These are phyloP conservation scores for Pyricularia sp. DNA, from an alignment of 2,329 filamentous ascomycete species.

Conservation along the genomic window DNA sequence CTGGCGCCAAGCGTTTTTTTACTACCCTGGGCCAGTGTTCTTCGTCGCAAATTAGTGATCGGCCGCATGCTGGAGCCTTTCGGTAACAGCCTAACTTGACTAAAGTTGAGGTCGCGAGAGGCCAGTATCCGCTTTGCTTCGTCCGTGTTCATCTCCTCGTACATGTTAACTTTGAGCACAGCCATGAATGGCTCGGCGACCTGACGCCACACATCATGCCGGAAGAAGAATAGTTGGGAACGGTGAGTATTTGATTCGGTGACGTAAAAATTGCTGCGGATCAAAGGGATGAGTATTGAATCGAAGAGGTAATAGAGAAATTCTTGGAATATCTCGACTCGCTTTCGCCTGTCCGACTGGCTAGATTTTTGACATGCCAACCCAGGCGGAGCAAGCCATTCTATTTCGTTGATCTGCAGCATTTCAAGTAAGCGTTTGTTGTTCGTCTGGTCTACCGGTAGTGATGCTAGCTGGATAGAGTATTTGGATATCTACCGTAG, in stretches of 20 bases:
- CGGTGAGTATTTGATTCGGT: conserved; percentile 79
- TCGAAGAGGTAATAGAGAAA: conserved; percentile 91
- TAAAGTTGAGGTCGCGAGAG: conserved; percentile 61
- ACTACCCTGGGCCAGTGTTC: conserved; percentile 40
- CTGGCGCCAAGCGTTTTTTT: conserved; percentile 48
- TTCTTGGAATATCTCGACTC: conserved; percentile 70
- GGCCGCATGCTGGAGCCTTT: conserved; percentile 70
- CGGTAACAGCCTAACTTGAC: conserved; percentile 71
- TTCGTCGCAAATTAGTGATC: conserved; percentile 76
- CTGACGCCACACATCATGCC: conserved; percentile 82
- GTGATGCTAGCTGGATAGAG: background rate
- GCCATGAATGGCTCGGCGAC: conserved; percentile 65
- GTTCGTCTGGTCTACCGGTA: too few relatives aligned
- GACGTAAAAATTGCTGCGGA: conserved; percentile 85
- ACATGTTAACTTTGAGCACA: conserved; percentile 60
- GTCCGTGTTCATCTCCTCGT: conserved; percentile 61
- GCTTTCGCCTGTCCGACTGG: conserved; percentile 63
- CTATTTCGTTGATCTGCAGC: conserved; percentile 52
- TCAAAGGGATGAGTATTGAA: conserved; percentile 77
- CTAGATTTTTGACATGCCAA: conserved; percentile 47
- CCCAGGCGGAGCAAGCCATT: conserved; percentile 60
- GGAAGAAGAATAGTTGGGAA: conserved; percentile 83
- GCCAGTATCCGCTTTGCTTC: conserved; percentile 49
- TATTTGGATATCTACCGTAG: too few relatives aligned
- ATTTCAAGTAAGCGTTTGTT: background rate